phyloP scores from a whole-genome alignment of 2,329 filamentous ascomycete species.

The Dactylellina parvicollis region DNA sequence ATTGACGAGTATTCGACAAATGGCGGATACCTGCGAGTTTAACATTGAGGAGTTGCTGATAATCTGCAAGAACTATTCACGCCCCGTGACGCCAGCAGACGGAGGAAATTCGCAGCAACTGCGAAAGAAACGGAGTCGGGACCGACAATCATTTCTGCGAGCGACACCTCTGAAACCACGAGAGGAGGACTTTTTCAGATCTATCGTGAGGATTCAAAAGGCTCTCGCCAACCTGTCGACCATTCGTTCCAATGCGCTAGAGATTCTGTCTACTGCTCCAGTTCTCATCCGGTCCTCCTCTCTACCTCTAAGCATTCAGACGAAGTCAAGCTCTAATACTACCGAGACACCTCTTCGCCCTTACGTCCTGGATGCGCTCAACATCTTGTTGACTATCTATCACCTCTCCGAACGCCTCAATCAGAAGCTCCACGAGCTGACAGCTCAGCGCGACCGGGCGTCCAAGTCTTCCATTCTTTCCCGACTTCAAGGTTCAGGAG shows the following conservation, averaged over 20 bases:
- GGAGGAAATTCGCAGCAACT: slow-evolving; percentile 4
- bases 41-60: slow-evolving; percentile 35
- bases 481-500: slow-evolving; percentile 23
- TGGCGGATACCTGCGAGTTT: slow-evolving; percentile 39
- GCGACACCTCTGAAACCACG: slow-evolving; percentile 34
- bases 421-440: slow-evolving; percentile 24
- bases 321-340: neutral
- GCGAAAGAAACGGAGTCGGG: slow-evolving; percentile 30
- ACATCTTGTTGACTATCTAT: slow-evolving; percentile 39
- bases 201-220: slow-evolving; percentile 47
- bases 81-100: slow-evolving; percentile 32
- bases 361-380: slow-evolving; percentile 38
- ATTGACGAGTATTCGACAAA: slow-evolving; percentile 28
- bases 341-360: slow-evolving; percentile 34
- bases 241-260: slow-evolving; percentile 35
- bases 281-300: slow-evolving; percentile 39
- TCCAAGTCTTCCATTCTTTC: slow-evolving; percentile 49
- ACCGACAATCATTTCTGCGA: slow-evolving; percentile 12
- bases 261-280: slow-evolving; percentile 28
- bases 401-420: slow-evolving; percentile 38
- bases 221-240: slow-evolving; percentile 38
- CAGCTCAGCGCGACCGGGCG: slow-evolving; percentile 32
- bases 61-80: slow-evolving; percentile 23
- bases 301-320: slow-evolving; percentile 16
- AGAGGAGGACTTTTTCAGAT: slow-evolving; percentile 49